phyloP scores from a whole-genome alignment of 1,284 basidiomycete genomes.

The Xerocomus minutiporus region DNA sequence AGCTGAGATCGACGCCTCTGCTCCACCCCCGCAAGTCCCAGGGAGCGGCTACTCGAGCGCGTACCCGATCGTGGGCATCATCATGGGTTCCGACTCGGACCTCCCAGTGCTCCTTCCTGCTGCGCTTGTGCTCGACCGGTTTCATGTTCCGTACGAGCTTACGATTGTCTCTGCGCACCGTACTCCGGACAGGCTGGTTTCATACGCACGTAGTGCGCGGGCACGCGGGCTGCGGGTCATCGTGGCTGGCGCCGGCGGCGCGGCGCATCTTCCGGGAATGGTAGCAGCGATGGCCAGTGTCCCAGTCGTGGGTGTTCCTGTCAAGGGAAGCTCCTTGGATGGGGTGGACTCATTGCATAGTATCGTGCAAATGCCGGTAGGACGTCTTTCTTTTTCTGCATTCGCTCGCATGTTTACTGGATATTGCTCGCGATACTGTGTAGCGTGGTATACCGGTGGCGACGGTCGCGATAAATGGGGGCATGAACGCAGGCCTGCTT shows the following conservation, averaged over 20 bases:
- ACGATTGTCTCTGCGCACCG: slow-evolving; percentile 96
- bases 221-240: slow-evolving; percentile 75
- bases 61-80: slow-evolving; percentile 85
- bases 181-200: slow-evolving; percentile 83
- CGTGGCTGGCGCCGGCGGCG: slow-evolving; percentile 95
- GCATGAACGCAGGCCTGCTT: slow-evolving; percentile 89
- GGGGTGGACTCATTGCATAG: slow-evolving; percentile 95
- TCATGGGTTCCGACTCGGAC: slow-evolving; percentile 99
- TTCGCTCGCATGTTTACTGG: background rate
- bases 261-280: slow-evolving; percentile 98
- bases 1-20: slow-evolving; percentile 52
- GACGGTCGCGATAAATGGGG: slow-evolving; percentile 96
- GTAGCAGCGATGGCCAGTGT: slow-evolving; percentile 90
- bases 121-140: slow-evolving; percentile 78
- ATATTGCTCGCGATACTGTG: background rate
- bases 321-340: slow-evolving; percentile 91
- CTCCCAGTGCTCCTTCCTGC: slow-evolving; percentile 90
- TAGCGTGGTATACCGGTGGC: slow-evolving; percentile 95
- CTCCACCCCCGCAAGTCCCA: slow-evolving; percentile 42
- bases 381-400: slow-evolving; percentile 28
- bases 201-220: slow-evolving; percentile 78
- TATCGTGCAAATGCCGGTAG: slow-evolving; percentile 98
- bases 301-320: slow-evolving; percentile 95
- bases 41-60: slow-evolving; percentile 57
- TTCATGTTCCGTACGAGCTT: slow-evolving; percentile 87